Evolutionary conservation across 495 filamentous ascomycete genomes (phyloP).

Genomic region (Aspergillus kassunensis): DNA sequence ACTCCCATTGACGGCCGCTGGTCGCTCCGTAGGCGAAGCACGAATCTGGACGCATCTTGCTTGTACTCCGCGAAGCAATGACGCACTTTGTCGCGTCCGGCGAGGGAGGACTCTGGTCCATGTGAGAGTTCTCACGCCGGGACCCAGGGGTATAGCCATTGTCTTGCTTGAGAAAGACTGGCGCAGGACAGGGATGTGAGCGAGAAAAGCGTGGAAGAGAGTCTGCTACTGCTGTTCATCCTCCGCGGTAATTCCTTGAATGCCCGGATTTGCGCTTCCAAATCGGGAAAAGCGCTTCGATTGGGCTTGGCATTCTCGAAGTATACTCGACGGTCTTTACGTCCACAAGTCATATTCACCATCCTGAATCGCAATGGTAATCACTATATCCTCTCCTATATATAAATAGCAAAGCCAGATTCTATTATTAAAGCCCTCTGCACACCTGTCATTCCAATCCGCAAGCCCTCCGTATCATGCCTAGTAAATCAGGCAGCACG

Average conservation of each 20-base stretch:
- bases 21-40: constrained; percentile 36
- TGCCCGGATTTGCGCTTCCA: constrained; percentile 16
- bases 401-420: too few species aligned
- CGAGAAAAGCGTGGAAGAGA: not conserved
- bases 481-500: not conserved
- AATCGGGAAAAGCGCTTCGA: constrained; percentile 17
- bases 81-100: constrained; percentile 23
- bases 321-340: too few species aligned
- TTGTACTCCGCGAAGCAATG: constrained; percentile 25
- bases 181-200: constrained; percentile 1
- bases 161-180: constrained; percentile 8
- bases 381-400: too few species aligned
- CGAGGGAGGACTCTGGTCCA: constrained; percentile 35
- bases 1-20: constrained; percentile 33
- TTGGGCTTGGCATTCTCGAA: constrained; percentile 13
- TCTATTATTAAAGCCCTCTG: too few species aligned
- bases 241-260: constrained; percentile 16
- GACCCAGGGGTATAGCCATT: constrained; percentile 39
- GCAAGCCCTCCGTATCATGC: too few species aligned
- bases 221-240: constrained; percentile 2
- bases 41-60: constrained; percentile 43
- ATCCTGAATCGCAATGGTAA: too few species aligned
- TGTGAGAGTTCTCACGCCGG: constrained; percentile 36
- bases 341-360: too few species aligned
- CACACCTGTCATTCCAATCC: too few species aligned